Base-by-base conservation (phyloP, 2,329 filamentous ascomycete genomes). In the Ophiostoma sp. region DNA sequence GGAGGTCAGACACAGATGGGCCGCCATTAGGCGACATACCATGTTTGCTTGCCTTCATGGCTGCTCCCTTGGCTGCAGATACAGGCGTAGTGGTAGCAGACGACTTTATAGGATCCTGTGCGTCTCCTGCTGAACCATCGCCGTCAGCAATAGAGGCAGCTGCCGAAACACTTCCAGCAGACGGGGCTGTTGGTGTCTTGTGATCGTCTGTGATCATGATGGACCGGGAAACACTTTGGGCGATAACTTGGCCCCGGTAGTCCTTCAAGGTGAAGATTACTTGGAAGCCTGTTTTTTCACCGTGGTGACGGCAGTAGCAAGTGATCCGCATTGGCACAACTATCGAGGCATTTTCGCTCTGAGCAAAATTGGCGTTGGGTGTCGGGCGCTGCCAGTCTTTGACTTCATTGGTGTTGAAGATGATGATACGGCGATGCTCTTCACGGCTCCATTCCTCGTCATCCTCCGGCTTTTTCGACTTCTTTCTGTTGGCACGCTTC, bases 161-260 rank as follows among this genome's bases (percentile, higher is more conserved):
- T 38, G 60, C 66, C 3, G 68, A 66, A 4, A 55, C 66, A 18
- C 64, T 64, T 11, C 58, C 68, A 36, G 44, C 68, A 74, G 77
- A 72, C 8, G 69, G 55, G 5, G 67, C 69, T 3, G 70, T 69
- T 2, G 73, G 90, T 7, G 92, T 97, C 80, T 98, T 98, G 81
- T 98, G 94, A 75, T 99, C 94, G 76, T 99, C 94, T 0, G 95
- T 98, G 72, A 98, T 97, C 85, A 97, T 94, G 72, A 98, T 96
- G 0, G 92, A 91, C 68, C 89, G 88, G 27, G 92, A 92, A 72
- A 97, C 89, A 66, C 88, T 87, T 78, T 99, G 94, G 6, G 92
- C 91, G 60, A 98, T 81, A 44, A 97, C 81, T 62, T 87, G 87
- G 73, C 89, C 90, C 71, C 87, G 81, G 75, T 86, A 86, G 77